phyloP scores from a whole-genome alignment of 2,329 filamentous ascomycete species.

The Penicillium brasilianum region DNA sequence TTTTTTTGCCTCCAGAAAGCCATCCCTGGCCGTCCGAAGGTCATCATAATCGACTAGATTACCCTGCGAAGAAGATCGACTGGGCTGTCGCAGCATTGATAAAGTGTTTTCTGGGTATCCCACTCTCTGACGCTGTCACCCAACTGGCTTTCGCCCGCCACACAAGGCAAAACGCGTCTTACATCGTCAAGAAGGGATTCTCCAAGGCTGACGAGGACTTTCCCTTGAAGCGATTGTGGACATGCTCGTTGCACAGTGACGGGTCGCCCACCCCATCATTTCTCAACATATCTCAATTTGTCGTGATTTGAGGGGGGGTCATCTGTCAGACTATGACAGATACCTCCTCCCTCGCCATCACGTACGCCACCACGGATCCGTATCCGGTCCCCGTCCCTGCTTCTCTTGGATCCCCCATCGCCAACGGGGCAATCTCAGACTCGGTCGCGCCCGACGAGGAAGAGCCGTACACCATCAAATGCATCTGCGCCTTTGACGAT shows the following conservation, averaged over 20 bases:
- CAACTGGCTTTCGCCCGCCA: constrained; percentile 1
- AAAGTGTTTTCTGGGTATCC: neutral
- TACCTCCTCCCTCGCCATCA: constrained; percentile 56
- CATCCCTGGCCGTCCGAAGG: constrained; percentile 1
- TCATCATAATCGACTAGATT: constrained; percentile 5
- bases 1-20: constrained; percentile 14
- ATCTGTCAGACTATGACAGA: constrained; percentile 61
- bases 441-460: constrained; percentile 50
- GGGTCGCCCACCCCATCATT: constrained; percentile 23
- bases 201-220: constrained; percentile 4
- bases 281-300: constrained; percentile 30
- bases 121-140: neutral
- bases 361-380: constrained; percentile 53
- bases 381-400: constrained; percentile 53
- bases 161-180: constrained; percentile 23
- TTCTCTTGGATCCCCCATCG: constrained; percentile 48
- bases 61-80: neutral
- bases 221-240: constrained; percentile 20
- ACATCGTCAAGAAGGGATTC: constrained; percentile 16
- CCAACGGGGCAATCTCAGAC: constrained; percentile 51
- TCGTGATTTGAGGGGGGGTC: constrained; percentile 49
- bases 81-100: neutral
- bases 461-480: constrained; percentile 85
- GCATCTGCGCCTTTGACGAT: constrained; percentile 90
- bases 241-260: constrained; percentile 31